Percentiles rank a stretch among this genome's conserved stretches.
phyloP scores from a whole-genome alignment of 2,329 filamentous ascomycete species.

The Dothistroma septosporum region DNA sequence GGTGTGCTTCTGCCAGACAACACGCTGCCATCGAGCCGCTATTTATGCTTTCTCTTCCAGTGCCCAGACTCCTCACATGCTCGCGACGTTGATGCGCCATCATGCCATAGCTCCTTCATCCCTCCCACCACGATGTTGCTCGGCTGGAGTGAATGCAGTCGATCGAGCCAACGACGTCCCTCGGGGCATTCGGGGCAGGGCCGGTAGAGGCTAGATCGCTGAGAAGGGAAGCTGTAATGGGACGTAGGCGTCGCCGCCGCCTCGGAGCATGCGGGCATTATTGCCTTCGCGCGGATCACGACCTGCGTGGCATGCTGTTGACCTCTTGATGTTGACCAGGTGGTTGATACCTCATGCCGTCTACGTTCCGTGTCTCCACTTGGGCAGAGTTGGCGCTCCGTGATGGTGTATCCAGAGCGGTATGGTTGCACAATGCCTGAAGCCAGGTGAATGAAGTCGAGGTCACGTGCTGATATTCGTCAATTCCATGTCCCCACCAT shows the following conservation, averaged over 20 bases:
- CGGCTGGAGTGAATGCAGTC: neutral
- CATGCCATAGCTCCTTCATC: conserved; percentile 15
- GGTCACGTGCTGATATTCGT: conserved; percentile 15
- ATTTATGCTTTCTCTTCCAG: conserved; percentile 32
- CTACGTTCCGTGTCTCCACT: conserved; percentile 22
- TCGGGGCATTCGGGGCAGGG: conserved; percentile 42
- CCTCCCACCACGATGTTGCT: neutral
- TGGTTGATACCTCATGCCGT: conserved; percentile 39
- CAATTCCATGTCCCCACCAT: neutral
- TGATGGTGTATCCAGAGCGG: neutral
- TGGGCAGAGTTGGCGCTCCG: conserved; percentile 20
- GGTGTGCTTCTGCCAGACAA: conserved; percentile 10
- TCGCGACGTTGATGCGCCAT: conserved; percentile 13
- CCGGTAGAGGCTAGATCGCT: conserved; percentile 41
- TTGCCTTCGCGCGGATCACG: conserved; percentile 27
- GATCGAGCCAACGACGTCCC: conserved; percentile 42
- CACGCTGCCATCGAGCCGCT: conserved; percentile 19
- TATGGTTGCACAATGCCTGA: conserved; percentile 9
- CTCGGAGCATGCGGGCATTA: conserved; percentile 24
- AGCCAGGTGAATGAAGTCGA: conserved; percentile 16
- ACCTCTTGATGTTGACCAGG: conserved; percentile 40
- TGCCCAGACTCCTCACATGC: conserved; percentile 10
- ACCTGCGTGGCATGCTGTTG: conserved; percentile 43
- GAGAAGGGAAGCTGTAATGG: conserved; percentile 25
- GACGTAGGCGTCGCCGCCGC: conserved; percentile 25